Base-by-base conservation (phyloP, 2,329 filamentous ascomycete genomes). In the Onygena corvina region DNA sequence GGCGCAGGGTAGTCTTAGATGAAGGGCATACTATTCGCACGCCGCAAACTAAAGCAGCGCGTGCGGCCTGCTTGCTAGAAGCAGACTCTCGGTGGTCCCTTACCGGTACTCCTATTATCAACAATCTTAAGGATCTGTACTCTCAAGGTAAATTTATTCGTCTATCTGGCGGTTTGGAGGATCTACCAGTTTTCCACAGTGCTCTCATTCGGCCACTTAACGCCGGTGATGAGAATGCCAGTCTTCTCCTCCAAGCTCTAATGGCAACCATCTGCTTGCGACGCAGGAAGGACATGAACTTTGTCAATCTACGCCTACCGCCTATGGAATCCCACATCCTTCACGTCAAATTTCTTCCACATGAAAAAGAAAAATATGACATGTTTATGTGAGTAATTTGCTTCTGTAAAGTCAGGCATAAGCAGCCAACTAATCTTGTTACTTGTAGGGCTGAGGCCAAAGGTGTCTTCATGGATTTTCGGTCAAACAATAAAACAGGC, bases 21-120 rank as follows among this genome's bases (percentile, higher is more conserved):
- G 86, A 93, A 69, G 86, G 85, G 0, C 88, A 94, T 59, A 80
- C 71, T 1, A 88, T 94, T 52, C 78, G 88, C 11, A 93, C 93
- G 52, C 77, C 82, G 2, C 76, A 76, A 47, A 84, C 86, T 0
- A 86, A 86, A 60, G 77, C 76, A 38, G 79, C 86, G 0, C 66
- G 81, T 50, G 84, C 87, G 2, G 83, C 81, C 1, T 81, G 74
- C 52, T 73, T 73, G 33, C 65, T 94, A 4, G 69, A 76, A 42
- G 83, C 86, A 1, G 74, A 79, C 47, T 86, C 84, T 7, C 76
- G 83, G 56, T 94, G 88, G 88, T 79, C 83, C 0, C 67, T 90
- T 18, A 86, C 83, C 0, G 86, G 86, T 45, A 90, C 86, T 0
- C 86, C 86, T 0, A 90, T 92, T 52, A 76, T 92, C 63, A 94